Base-by-base conservation (phyloP, 2,329 filamentous ascomycete species). In the Magnaporthiopsis poae region DNA sequence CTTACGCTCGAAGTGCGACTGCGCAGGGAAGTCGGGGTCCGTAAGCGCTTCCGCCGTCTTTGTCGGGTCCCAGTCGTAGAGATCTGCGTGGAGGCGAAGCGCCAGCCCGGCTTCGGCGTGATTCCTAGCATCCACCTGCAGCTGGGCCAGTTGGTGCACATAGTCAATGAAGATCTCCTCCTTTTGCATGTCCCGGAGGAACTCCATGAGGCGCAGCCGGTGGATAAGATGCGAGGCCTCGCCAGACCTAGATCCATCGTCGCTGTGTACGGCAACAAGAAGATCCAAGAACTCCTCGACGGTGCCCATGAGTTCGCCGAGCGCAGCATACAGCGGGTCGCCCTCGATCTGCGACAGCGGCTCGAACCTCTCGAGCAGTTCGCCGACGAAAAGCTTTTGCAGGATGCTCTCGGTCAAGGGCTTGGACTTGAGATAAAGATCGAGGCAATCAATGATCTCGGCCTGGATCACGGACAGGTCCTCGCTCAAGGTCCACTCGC, bases 121-220 rank as follows among this genome's bases (percentile, higher is more conserved):
- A 72, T 96, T 95, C 67, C 89, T 84, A 4, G 90, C 85, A 60
- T 88, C 85, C 11, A 85, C 84, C 75, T 98, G 94, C 15, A 95
- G 81, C 59, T 87, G 81, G 2, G 92, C 91, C 27, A 98, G 83
- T 76, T 97, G 92, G 74, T 98, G 94, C 18, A 98, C 93, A 73
- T 98, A 97, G 70, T 92, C 89, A 70, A 96, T 90, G 76, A 96
- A 98, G 67, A 97, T 96, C 73, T 97, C 93, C 75, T 96, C 92
- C 74, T 96, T 96, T 71, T 96, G 91, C 89, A 97, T 96, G 74
- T 97, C 92, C 70, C 92, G 90, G 71, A 98, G 84, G 77, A 97
- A 98, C 71, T 97, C 92, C 93, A 98, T 97, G 33, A 98, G 81
- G 66, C 91, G 87, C 65, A 98, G 80, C 0, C 92, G 91, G 75